phyloP scores from a whole-genome alignment of 108 stramenopile species.

The Ochromonas danica region DNA sequence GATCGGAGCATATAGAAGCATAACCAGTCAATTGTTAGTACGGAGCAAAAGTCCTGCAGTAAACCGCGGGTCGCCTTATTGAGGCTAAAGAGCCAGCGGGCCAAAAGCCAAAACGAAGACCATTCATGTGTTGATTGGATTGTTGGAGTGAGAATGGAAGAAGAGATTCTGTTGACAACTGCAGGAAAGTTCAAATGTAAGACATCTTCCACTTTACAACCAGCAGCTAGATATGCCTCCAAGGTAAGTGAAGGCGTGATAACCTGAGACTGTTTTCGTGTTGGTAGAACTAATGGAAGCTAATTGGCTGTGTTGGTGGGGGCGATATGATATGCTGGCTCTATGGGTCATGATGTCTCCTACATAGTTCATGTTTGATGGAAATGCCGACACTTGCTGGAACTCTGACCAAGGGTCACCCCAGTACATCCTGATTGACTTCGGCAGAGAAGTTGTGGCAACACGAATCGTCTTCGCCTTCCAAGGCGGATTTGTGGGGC shows the following conservation, averaged over 20 bases:
- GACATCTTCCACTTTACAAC: not conserved
- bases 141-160: no score
- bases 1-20: no score
- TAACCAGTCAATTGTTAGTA: no score
- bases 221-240: not conserved
- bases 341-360: not conserved
- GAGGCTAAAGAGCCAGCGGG: no score
- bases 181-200: not conserved
- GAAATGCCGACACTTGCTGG: slow-evolving; percentile 1
- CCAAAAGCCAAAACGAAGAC: no score
- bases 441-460: not conserved
- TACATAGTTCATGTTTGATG: slow-evolving; percentile 6
- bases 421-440: slow-evolving; percentile 11
- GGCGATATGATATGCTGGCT: not conserved
- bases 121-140: no score
- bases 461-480: not conserved
- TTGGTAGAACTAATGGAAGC: not conserved
- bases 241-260: not conserved
- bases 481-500: slow-evolving; percentile 28
- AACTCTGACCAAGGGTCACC: slow-evolving; percentile 32
- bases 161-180: not conserved
- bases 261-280: not conserved
- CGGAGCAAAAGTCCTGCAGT: no score
- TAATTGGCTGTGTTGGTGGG: not conserved
- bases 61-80: no score